phyloP scores from a whole-genome alignment of 345 rosid genomes.

The Eucalyptus shirleyi region DNA sequence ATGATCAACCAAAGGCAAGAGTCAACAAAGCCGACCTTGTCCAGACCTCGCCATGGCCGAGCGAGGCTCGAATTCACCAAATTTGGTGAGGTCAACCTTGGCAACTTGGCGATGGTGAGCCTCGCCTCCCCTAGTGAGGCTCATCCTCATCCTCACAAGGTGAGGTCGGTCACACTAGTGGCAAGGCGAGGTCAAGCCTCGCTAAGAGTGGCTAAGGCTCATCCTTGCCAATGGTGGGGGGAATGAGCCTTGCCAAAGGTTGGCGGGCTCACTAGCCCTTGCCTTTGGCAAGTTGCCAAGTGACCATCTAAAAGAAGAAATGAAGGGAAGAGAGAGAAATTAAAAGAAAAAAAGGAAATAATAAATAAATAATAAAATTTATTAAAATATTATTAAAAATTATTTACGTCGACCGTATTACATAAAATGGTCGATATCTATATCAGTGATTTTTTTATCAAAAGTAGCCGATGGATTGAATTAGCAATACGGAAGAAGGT shows the following conservation, averaged over 20 bases:
- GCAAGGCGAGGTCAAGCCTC: too few relatives aligned
- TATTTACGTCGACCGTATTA: accelerated
- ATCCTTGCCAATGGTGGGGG: accelerated
- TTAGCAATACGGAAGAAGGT: accelerated
- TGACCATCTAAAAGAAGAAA: too few relatives aligned
- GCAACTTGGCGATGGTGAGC: accelerated
- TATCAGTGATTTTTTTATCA: accelerated
- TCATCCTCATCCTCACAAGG: too few relatives aligned
- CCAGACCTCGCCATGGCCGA: accelerated
- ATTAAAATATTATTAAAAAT: too few relatives aligned
- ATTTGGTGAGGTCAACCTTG: not conserved
- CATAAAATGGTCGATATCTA: accelerated
- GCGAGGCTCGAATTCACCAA: too few relatives aligned
- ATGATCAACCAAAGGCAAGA: accelerated
- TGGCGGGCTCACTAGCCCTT: accelerated
- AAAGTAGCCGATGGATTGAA: accelerated
- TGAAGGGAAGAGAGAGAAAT: too few relatives aligned
- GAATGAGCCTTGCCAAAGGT: not conserved
- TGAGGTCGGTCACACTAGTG: too few relatives aligned
- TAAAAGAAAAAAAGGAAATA: accelerated
- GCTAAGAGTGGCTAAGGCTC: too few relatives aligned
- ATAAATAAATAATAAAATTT: too few relatives aligned
- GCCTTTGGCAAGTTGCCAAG: accelerated
- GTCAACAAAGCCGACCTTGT: too few relatives aligned
- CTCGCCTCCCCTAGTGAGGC: accelerated